A percentile compares a stretch with the other conserved stretches of the same genome.
phyloP scores from a whole-genome alignment of 2,329 filamentous ascomycete species.

The Neofusicoccum kwambonambiense region DNA sequence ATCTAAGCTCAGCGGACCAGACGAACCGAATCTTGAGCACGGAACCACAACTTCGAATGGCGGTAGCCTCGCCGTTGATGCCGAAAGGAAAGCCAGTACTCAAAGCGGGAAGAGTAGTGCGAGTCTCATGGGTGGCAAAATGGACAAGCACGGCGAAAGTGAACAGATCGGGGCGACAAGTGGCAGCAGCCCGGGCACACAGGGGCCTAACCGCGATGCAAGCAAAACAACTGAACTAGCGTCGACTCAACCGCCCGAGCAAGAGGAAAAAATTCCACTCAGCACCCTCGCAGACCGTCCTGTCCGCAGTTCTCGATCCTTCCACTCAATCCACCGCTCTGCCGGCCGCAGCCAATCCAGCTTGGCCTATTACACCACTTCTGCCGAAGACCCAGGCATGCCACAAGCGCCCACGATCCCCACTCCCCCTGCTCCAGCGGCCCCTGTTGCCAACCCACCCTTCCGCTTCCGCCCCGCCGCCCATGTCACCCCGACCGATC shows the following conservation, averaged over 20 bases:
- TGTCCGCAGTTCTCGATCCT: not conserved
- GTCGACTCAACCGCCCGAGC: not conserved
- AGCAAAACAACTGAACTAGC: not conserved
- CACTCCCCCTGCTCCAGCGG: not conserved
- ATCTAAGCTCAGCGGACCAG: not conserved
- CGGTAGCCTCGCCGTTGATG: not conserved
- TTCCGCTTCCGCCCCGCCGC: constrained; percentile 9
- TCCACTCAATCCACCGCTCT: not conserved
- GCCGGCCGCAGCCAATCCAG: constrained; percentile 21
- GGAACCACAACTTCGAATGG: not conserved
- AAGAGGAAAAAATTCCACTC: constrained; percentile 6
- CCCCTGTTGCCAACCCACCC: not conserved
- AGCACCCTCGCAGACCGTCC: not conserved
- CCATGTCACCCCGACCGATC: not conserved
- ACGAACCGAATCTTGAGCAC: not conserved
- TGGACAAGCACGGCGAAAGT: not conserved
- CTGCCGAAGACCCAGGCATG: constrained; percentile 16
- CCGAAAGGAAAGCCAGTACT: not conserved
- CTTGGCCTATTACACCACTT: constrained; percentile 22
- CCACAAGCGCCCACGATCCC: not conserved
- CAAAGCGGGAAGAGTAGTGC: not conserved
- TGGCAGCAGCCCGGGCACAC: not conserved
- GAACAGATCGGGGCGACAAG: not conserved
- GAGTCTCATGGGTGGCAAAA: too few relatives aligned
- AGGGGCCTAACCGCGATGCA: not conserved